Percentiles rank a stretch among this genome's conserved stretches.
Evolutionary conservation across 2,329 filamentous ascomycete genomes (phyloP).

Genomic region (Cercospora sojina): DNA sequence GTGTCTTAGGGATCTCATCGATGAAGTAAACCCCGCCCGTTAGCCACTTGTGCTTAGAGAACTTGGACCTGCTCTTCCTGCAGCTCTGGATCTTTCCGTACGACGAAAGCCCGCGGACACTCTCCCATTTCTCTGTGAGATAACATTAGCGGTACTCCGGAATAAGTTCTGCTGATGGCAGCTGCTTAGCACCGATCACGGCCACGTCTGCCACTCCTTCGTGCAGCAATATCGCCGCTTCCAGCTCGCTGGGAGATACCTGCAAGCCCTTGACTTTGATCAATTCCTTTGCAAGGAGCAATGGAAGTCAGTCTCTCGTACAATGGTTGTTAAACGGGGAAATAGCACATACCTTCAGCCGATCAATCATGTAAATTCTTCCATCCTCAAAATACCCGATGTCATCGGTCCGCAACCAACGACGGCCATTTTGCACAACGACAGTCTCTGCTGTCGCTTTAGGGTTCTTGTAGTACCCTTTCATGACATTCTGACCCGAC

Average conservation of each 20-base stretch:
- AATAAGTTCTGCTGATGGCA: neutral
- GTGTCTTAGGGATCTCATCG: neutral
- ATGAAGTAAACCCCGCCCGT: neutral
- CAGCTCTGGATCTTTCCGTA: neutral
- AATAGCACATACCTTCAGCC: neutral
- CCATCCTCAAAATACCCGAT: neutral
- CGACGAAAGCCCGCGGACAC: neutral
- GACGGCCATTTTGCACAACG: neutral
- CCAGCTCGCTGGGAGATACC: conserved; percentile 34
- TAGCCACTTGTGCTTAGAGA: neutral
- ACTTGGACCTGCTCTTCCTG: neutral
- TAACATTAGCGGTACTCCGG: neutral
- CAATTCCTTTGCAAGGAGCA: neutral
- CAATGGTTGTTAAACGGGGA: neutral
- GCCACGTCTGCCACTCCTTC: neutral
- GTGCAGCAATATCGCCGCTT: conserved; percentile 49
- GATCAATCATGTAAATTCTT: neutral
- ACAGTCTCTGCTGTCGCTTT: neutral
- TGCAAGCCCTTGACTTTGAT: conserved; percentile 39
- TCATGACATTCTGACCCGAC: neutral
- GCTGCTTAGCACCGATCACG: neutral
- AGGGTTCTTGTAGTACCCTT: neutral
- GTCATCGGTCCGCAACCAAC: neutral
- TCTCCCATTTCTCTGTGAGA: neutral
- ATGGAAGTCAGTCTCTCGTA: neutral